Percentiles rank a stretch among this genome's conserved stretches.
phyloP scores from a whole-genome alignment of 148 eudicot species.

The Agrostemma githago region DNA sequence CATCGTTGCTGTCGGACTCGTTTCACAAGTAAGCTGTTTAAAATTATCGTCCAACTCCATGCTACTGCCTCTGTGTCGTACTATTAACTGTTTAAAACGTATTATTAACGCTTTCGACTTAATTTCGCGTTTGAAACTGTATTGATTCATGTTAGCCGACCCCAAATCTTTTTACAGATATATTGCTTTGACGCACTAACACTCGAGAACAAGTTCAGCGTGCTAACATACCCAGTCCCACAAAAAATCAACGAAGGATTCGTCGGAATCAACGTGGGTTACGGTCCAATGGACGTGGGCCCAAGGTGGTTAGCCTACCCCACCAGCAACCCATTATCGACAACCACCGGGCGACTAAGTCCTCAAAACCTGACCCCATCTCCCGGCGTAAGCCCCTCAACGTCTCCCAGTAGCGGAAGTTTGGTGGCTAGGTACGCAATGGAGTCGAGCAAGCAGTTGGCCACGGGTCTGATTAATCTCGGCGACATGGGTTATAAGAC shows the following conservation, averaged over 20 bases:
- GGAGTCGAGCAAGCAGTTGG: slow-evolving; percentile 93
- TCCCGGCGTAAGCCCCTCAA: slow-evolving; percentile 85
- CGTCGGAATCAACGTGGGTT: slow-evolving; percentile 66
- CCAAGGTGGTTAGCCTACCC: slow-evolving; percentile 97
- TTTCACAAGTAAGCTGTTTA: slow-evolving; percentile 67
- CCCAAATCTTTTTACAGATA: slow-evolving; percentile 44
- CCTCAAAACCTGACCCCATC: slow-evolving; percentile 83
- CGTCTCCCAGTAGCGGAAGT: slow-evolving; percentile 80
- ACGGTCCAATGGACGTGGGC: slow-evolving; percentile 96
- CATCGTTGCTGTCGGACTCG: slow-evolving; percentile 87
- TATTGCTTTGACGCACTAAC: slow-evolving; percentile 90
- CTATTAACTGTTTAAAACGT: neutral
- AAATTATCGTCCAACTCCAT: neutral
- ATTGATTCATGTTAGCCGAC: too few relatives aligned
- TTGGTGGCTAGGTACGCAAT: slow-evolving; percentile 85
- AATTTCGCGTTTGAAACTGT: too few relatives aligned
- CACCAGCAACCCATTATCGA: slow-evolving; percentile 66
- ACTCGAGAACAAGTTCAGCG: slow-evolving; percentile 85
- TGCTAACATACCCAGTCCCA: slow-evolving; percentile 89
- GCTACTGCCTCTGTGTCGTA: neutral
- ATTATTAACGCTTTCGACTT: too few relatives aligned
- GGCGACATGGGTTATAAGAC: slow-evolving; percentile 89
- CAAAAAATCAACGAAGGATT: slow-evolving; percentile 63
- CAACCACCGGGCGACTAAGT: slow-evolving; percentile 78
- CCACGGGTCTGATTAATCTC: slow-evolving; percentile 71